Base-by-base conservation (phyloP, 148 eudicot species). In the Nepenthes gracilis region DNA sequence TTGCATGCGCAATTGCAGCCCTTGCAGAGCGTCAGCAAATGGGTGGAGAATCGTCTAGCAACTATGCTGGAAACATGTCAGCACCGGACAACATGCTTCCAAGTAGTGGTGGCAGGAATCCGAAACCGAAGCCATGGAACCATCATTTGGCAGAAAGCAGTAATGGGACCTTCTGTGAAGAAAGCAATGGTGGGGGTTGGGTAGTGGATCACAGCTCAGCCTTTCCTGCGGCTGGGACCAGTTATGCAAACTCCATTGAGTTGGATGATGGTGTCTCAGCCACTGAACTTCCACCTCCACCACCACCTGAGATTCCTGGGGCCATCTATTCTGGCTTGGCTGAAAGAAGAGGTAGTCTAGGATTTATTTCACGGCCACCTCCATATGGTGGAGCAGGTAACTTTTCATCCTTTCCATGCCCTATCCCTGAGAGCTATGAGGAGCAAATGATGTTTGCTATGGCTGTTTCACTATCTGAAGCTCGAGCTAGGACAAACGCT, bases 401-500 rank as follows among this genome's bases (percentile, higher is more conserved):
- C 37, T 68, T 70, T 62, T 75, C 74, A 68, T 45, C 72, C 35
- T 55, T 47, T 12, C 53, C 78, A 1, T 77, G 72, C 49, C 59
- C 76, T 0, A 73, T 89, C 59, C 97, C 93, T 0, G 94, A 89
- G 68, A 85, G 74, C 66, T 89, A 83, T 53, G 96, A 89, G 78
- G 96, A 92, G 81, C 99, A 93, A 77, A 84, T 93, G 99, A 89
- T 93, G 99, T 68, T 93, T 72, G 99, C 99, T 34, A 93, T 93
- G 99, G 96, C 99, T 10, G 89, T 86, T 67, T 93, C 99, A 2
- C 63, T 93, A 36, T 95, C 99, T 4, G 99, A 93, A 67, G 91
- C 95, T 43, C 86, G 78, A 48, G 71, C 89, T 6, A 73, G 88
- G 78, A 75, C 78, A 4, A 75, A 63, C 34, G 65, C 80, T 8